Evolutionary conservation across 2,329 filamentous ascomycete species (phyloP).

Genomic region (Dactylellina sp.): DNA sequence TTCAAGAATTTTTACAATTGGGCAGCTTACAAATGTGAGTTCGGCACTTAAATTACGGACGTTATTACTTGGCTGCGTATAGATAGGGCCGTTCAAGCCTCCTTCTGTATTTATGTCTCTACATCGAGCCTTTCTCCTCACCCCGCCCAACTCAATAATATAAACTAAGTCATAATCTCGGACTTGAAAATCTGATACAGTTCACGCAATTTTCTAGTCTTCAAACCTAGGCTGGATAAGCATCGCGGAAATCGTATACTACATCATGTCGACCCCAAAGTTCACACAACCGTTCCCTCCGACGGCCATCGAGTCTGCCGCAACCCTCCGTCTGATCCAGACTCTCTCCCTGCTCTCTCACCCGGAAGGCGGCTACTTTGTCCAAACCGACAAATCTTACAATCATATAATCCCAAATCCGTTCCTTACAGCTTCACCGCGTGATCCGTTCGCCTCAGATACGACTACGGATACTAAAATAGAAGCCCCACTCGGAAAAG

Average conservation of each 20-base stretch:
- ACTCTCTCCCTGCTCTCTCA: constrained; percentile 69
- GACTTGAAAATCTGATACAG: too few relatives aligned
- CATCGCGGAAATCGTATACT: not conserved
- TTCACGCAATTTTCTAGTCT: not conserved
- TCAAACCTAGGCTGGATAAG: not conserved
- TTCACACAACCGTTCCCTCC: constrained; percentile 46
- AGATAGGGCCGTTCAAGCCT: too few relatives aligned
- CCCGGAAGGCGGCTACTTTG: constrained; percentile 75
- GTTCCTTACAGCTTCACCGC: constrained; percentile 62
- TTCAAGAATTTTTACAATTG: too few relatives aligned
- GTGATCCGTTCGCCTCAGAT: constrained; percentile 59
- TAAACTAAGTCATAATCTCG: too few relatives aligned
- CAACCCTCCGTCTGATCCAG: constrained; percentile 64
- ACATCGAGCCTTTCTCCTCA: too few relatives aligned
- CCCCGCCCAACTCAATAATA: too few relatives aligned
- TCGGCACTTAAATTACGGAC: too few relatives aligned
- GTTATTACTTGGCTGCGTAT: too few relatives aligned
- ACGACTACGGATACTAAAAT: constrained; percentile 63
- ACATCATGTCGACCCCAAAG: constrained; percentile 13
- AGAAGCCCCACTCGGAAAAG: constrained; percentile 57
- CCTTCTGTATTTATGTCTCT: too few relatives aligned
- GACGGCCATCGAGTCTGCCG: constrained; percentile 61
- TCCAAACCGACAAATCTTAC: constrained; percentile 71
- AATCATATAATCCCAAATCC: constrained; percentile 69
- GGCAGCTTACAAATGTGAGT: too few relatives aligned